A percentile compares a stretch with the other conserved stretches of the same genome.
phyloP scores from a whole-genome alignment of 75 land plant species.

The Isoetes taiwanensis region DNA sequence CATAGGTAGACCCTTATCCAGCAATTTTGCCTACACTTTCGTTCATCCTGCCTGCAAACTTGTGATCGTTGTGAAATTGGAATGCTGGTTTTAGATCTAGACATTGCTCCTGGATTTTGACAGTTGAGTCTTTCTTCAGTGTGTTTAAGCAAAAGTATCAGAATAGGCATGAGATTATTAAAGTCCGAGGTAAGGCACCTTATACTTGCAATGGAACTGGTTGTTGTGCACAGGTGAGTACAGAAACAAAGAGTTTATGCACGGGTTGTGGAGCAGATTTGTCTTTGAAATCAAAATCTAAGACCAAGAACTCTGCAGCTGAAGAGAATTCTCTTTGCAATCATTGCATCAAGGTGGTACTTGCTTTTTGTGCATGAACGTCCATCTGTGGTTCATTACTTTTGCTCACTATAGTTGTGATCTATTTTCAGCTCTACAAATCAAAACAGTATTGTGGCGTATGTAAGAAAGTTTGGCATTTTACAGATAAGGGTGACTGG shows the following conservation, averaged over 20 bases:
- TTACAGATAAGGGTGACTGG: conserved; percentile 72
- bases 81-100: too few relatives aligned
- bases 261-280: conserved; percentile 15
- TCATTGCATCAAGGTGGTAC: conserved; percentile 14
- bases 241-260: neutral
- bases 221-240: neutral
- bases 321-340: conserved; percentile 16
- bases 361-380: neutral
- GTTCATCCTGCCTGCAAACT: too few relatives aligned
- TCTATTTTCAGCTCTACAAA: conserved; percentile 39
- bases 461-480: conserved; percentile 87
- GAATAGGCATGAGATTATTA: too few relatives aligned
- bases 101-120: too few relatives aligned
- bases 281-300: too few relatives aligned
- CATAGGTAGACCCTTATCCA: too few relatives aligned
- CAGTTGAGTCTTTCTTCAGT: too few relatives aligned
- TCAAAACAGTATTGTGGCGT: conserved; percentile 83
- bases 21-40: too few relatives aligned
- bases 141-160: too few relatives aligned
- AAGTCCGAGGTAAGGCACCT: too few relatives aligned
- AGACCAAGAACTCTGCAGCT: neutral
- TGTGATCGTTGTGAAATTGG: too few relatives aligned
- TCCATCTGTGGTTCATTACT: neutral
- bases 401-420: neutral
- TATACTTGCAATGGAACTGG: neutral